Base-by-base conservation (phyloP, 2,329 filamentous ascomycete genomes). In the Fusarium denticulatum region DNA sequence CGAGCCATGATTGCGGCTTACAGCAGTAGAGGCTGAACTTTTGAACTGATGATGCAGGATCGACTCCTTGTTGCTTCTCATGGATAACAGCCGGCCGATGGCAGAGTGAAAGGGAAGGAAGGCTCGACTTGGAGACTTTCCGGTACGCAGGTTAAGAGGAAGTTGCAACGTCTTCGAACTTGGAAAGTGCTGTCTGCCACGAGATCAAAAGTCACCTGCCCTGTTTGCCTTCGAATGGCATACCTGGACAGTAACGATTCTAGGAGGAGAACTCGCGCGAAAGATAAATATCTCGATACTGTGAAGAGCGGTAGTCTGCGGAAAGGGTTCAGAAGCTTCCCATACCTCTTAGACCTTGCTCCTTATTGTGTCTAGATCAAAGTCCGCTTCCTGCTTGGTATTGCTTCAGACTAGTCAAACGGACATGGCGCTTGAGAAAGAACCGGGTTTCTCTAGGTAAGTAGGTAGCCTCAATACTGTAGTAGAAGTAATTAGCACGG, bases 1-100 rank as follows among this genome's bases (percentile, higher is more conserved):
- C 63, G 70, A 59, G 53, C 56, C 71, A 78, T 78, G n/a, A 24
- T 43, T 70, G 47, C 24, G 45, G 55, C 40, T 42, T 39, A 26
- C 30, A 60, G 50, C 30, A 69, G 52, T 37, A 63, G 55, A 64
- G 20, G 13, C 30, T 45, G 37, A 13, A 28, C 39, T 28, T 22
- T 56, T 7, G 52, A 47, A 36, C 52, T 30, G 22, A 28, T 22
- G 28, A 52, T 37, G 49, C 66, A 65, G 40, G 60, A 24, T 32
- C 45, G 40, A 34, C 30, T 40, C 30, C 43, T 59, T 50, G 40
- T 13, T n/a, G 34, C 58, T 62, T 40, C 15, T 56, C 42, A 37
- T 65, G n/a, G 20, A 49, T 39, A 30, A 43, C 28, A 43, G 26
- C 37, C 53, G 20, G 36, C 50, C 22, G 34, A 28, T 26, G 28